These are phyloP conservation scores for Epicoccum nigrum DNA, from an alignment of 2,329 filamentous ascomycete genomes.

Conservation along the genomic window DNA sequence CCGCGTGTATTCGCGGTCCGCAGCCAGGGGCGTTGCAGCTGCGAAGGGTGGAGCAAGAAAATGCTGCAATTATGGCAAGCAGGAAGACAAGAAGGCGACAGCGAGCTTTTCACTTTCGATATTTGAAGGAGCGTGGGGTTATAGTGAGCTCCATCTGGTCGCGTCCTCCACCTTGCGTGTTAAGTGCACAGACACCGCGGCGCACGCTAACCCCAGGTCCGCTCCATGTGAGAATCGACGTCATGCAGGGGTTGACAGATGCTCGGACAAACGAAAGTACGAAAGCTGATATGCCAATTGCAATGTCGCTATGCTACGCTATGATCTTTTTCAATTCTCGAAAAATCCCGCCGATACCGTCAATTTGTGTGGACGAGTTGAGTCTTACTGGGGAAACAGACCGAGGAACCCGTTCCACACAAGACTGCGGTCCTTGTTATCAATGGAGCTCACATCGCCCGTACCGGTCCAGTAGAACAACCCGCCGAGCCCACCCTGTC, in stretches of 20 bases:
- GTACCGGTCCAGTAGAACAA: slow-evolving; percentile 85
- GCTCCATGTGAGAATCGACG: slow-evolving; percentile 12
- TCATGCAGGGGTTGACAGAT: slow-evolving; percentile 8
- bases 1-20: slow-evolving; percentile 36
- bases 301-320: slow-evolving; percentile 16
- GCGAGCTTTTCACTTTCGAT: slow-evolving; percentile 6
- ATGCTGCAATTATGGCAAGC: not conserved
- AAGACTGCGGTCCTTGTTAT: slow-evolving; percentile 59
- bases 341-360: not conserved
- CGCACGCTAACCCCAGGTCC: slow-evolving; percentile 16
- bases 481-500: slow-evolving; percentile 72
- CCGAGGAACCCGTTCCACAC: slow-evolving; percentile 65
- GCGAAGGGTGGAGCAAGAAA: not conserved
- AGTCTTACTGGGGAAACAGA: slow-evolving; percentile 47
- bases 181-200: slow-evolving; percentile 5
- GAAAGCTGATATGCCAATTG: not conserved
- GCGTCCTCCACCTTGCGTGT: slow-evolving; percentile 11
- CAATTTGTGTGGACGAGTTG: not conserved
- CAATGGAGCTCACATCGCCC: slow-evolving; percentile 63
- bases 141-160: slow-evolving; percentile 11
- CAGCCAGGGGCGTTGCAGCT: slow-evolving; percentile 27
- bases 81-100: not conserved
- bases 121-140: slow-evolving; percentile 22
- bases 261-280: not conserved
- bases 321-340: slow-evolving; percentile 4